Evolutionary conservation across 2,329 filamentous ascomycete species (phyloP).

Genomic region (Beauveria sp.): DNA sequence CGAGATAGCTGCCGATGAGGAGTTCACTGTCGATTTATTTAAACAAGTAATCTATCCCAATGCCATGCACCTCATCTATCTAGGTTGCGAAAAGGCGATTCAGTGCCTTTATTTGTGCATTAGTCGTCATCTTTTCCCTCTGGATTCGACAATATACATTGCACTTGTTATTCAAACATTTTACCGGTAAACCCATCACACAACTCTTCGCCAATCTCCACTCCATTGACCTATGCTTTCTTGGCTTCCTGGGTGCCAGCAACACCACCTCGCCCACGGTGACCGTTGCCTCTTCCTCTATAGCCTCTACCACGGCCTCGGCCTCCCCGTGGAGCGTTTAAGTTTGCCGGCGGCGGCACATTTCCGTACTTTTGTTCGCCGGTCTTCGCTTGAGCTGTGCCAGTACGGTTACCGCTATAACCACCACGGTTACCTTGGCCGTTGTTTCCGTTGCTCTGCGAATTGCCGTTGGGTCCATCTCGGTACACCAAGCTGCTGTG

Average conservation of each 20-base stretch:
- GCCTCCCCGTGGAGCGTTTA: slow-evolving; percentile 39
- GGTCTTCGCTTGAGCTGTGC: slow-evolving; percentile 17
- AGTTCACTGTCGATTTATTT: background rate
- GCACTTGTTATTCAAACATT: background rate
- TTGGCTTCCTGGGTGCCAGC: slow-evolving; percentile 7
- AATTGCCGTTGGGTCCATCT: slow-evolving; percentile 24
- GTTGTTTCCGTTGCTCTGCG: slow-evolving; percentile 17
- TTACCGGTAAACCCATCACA: background rate
- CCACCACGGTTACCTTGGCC: slow-evolving; percentile 17
- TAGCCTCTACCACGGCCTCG: slow-evolving; percentile 34
- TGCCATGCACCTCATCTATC: background rate
- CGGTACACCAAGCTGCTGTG: slow-evolving; percentile 49
- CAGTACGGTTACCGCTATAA: slow-evolving; percentile 15
- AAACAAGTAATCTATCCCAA: background rate
- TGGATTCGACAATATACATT: background rate
- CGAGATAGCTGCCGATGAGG: background rate
- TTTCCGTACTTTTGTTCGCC: slow-evolving; percentile 38
- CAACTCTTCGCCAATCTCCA: background rate
- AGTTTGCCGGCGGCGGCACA: slow-evolving; percentile 51
- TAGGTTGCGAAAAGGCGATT: too few species aligned
- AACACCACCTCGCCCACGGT: slow-evolving; percentile 27
- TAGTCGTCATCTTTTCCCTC: background rate
- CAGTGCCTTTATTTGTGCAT: background rate
- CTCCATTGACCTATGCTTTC: background rate
- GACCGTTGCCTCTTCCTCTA: slow-evolving; percentile 28